These are phyloP conservation scores for Bauhinia variegata DNA, from an alignment of 306 rosid genomes.

Conservation along the genomic window DNA sequence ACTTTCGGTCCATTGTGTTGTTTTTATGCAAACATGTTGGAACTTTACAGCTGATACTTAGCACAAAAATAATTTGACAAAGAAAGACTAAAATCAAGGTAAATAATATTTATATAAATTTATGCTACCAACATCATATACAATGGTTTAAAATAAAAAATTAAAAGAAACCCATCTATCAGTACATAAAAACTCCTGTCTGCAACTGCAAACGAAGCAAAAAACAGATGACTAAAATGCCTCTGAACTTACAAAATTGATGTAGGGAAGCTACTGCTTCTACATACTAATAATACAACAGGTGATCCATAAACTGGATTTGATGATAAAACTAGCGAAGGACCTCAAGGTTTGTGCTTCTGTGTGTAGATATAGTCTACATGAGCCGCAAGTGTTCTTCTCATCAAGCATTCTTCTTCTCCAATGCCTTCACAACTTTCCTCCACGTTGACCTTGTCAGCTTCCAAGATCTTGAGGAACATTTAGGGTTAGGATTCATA, in stretches of 20 bases:
- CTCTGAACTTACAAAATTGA: conserved; percentile 4
- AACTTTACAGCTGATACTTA: conserved; percentile 49
- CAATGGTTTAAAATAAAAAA: conserved; percentile 24
- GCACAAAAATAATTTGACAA: background rate
- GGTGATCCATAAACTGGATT: background rate
- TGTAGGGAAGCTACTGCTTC: conserved; percentile 27
- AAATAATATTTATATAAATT: too few species aligned
- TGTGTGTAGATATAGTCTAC: conserved; percentile 83
- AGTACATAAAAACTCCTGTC: background rate
- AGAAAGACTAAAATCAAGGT: background rate
- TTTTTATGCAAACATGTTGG: conserved; percentile 31
- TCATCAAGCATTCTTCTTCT: conserved; percentile 79
- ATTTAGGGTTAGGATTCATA: background rate
- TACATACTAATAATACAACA: conserved; percentile 36
- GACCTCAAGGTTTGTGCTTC: conserved; percentile 60
- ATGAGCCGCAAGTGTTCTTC: conserved; percentile 90
- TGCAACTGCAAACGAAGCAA: conserved; percentile 18
- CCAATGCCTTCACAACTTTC: conserved; percentile 67
- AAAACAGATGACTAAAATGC: conserved; percentile 4
- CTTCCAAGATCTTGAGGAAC: conserved; percentile 50
- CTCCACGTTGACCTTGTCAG: conserved; percentile 44
- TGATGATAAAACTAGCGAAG: background rate
- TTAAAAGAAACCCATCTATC: conserved; percentile 3
- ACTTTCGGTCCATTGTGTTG: conserved; percentile 44
- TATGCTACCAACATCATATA: conserved; percentile 20